Evolutionary conservation across 306 rosid species (phyloP).

Genomic region (Styphnolobium japonicum): DNA sequence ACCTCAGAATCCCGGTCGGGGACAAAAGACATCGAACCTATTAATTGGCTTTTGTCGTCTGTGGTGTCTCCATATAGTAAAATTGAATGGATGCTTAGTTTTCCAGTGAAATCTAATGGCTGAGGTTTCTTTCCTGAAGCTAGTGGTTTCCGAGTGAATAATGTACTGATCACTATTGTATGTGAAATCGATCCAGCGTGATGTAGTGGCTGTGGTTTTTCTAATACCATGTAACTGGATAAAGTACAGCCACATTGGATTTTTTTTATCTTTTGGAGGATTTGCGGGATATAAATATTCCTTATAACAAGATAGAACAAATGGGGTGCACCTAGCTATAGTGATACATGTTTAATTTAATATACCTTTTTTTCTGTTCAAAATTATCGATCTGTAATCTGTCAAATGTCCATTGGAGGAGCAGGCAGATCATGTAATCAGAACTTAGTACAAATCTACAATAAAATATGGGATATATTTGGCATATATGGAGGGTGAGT

Average conservation of each 20-base stretch:
- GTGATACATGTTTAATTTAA: background rate
- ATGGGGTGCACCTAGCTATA: background rate
- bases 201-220: conserved; percentile 17
- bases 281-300: background rate
- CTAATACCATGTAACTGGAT: conserved; percentile 16
- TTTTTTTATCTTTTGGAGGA: background rate
- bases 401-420: background rate
- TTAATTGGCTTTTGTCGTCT: conserved; percentile 45
- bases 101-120: conserved; percentile 30
- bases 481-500: background rate
- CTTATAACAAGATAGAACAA: background rate
- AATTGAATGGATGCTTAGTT: background rate
- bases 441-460: background rate
- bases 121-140: conserved; percentile 23
- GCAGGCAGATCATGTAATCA: background rate
- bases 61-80: conserved; percentile 23
- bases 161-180: background rate
- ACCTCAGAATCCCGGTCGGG: conserved; percentile 9
- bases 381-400: background rate
- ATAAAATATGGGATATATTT: background rate
- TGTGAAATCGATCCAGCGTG: background rate
- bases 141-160: conserved; percentile 1
- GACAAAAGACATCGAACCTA: conserved; percentile 9
- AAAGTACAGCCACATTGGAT: conserved; percentile 1
- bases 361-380: background rate